These are phyloP conservation scores for Fusarium humuli DNA, from an alignment of 2,329 filamentous ascomycete species.

Conservation along the genomic window DNA sequence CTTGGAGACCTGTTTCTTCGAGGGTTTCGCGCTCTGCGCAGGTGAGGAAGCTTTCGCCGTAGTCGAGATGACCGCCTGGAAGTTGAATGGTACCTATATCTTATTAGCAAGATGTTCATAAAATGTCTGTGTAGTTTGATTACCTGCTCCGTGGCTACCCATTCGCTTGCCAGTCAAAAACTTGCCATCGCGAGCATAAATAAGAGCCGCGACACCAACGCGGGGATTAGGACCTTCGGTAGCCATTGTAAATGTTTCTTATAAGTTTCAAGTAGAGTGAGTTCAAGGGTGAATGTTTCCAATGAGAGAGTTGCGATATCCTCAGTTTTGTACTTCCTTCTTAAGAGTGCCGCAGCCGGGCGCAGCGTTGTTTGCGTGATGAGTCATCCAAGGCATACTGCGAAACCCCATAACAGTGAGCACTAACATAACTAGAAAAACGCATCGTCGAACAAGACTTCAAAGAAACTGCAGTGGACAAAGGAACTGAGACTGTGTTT, in stretches of 20 bases:
- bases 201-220: slow-evolving; percentile 62
- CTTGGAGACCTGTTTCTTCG: slow-evolving; percentile 75
- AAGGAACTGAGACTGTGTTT: background rate
- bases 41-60: slow-evolving; percentile 69
- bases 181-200: slow-evolving; percentile 57
- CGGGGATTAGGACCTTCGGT: slow-evolving; percentile 48
- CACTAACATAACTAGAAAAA: slow-evolving; percentile 8
- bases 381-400: slow-evolving; percentile 22
- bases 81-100: slow-evolving; percentile 70
- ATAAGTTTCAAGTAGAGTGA: background rate
- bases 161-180: slow-evolving; percentile 62
- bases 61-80: slow-evolving; percentile 81
- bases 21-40: slow-evolving; percentile 75
- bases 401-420: slow-evolving; percentile 4
- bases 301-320: background rate
- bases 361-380: slow-evolving; percentile 22
- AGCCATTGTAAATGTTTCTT: slow-evolving; percentile 16
- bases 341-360: too few relatives aligned
- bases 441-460: background rate
- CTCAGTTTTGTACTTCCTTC: slow-evolving; percentile 17
- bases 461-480: background rate
- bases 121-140: background rate
- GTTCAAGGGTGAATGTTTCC: background rate
- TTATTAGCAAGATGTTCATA: background rate
- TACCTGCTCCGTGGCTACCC: slow-evolving; percentile 63